phyloP scores from a whole-genome alignment of 208 protist species.

The Acanthamoeba triangularis region DNA sequence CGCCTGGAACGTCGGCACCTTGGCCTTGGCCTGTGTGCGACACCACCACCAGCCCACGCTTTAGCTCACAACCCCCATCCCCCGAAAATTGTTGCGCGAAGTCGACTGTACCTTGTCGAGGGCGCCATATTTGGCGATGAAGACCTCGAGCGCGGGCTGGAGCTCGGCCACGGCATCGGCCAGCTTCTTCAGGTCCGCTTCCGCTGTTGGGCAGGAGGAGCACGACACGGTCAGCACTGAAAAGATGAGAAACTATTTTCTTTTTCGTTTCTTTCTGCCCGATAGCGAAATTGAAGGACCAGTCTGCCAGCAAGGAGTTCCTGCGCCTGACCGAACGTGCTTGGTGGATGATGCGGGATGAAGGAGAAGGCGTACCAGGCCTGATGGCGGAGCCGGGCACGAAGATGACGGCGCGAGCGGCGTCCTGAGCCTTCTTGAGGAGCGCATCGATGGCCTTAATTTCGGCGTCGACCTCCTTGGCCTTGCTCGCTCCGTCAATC shows the following conservation, averaged over 20 bases:
- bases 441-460: slow-evolving; percentile 62
- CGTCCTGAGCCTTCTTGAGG: slow-evolving; percentile 68
- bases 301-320: too few species aligned
- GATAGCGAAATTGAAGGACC: too few species aligned
- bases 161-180: slow-evolving; percentile 43
- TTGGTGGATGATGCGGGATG: too few species aligned
- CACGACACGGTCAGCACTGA: not conserved
- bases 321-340: too few species aligned
- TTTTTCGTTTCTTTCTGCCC: not conserved
- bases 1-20: slow-evolving; percentile 1
- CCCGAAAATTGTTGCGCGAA: not conserved
- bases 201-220: not conserved
- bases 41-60: not conserved
- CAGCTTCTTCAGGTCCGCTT: slow-evolving; percentile 64
- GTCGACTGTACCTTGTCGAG: slow-evolving; percentile 13
- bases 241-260: not conserved
- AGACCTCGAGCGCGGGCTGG: slow-evolving; percentile 31
- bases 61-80: not conserved
- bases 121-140: slow-evolving; percentile 22
- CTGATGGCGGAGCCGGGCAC: slow-evolving; percentile 33
- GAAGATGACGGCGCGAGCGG: slow-evolving; percentile 61
- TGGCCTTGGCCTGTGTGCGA: slow-evolving; percentile 33
- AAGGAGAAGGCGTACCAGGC: slow-evolving; percentile 8
- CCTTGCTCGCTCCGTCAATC: slow-evolving; percentile 30
- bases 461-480: slow-evolving; percentile 59